phyloP scores from a whole-genome alignment of 306 rosid genomes.

The Rosa chinensis region DNA sequence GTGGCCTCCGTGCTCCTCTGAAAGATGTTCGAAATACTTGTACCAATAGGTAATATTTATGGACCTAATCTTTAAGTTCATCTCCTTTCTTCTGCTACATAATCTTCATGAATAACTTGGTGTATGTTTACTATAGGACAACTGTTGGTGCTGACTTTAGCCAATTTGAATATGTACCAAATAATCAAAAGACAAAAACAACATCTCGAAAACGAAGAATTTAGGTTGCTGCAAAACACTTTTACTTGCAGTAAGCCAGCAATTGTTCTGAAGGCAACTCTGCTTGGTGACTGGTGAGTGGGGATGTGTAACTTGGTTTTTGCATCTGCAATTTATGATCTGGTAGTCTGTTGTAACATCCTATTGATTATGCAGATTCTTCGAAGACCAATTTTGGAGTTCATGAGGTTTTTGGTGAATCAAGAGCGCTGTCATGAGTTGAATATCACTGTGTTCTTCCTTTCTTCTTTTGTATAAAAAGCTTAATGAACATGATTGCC shows the following conservation, averaged over 20 bases:
- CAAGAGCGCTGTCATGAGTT: conserved; percentile 14
- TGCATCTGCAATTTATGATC: background rate
- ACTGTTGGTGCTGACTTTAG: conserved; percentile 40
- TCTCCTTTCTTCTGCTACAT: conserved; percentile 23
- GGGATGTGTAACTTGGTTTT: background rate
- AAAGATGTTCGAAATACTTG: conserved; percentile 57
- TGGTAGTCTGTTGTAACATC: conserved; percentile 5
- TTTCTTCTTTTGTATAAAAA: background rate
- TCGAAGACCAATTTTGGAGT: conserved; percentile 12
- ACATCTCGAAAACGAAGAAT: conserved; percentile 28
- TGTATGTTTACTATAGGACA: conserved; percentile 38
- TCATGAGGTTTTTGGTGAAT: conserved; percentile 26
- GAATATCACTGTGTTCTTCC: background rate
- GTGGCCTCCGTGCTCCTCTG: conserved; percentile 91
- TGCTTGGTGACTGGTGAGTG: conserved; percentile 2
- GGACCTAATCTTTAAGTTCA: conserved; percentile 16
- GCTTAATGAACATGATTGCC: background rate
- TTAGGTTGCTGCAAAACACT: conserved; percentile 25
- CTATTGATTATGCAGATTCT: conserved; percentile 22
- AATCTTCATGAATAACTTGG: conserved; percentile 22
- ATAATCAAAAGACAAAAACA: conserved; percentile 31
- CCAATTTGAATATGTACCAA: conserved; percentile 58
- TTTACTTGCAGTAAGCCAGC: conserved; percentile 10
- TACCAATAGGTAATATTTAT: conserved; percentile 45
- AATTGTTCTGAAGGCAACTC: conserved; percentile 17